phyloP scores from a whole-genome alignment of 1,139 yeast species.

The Arxiozyma slooffiae region DNA sequence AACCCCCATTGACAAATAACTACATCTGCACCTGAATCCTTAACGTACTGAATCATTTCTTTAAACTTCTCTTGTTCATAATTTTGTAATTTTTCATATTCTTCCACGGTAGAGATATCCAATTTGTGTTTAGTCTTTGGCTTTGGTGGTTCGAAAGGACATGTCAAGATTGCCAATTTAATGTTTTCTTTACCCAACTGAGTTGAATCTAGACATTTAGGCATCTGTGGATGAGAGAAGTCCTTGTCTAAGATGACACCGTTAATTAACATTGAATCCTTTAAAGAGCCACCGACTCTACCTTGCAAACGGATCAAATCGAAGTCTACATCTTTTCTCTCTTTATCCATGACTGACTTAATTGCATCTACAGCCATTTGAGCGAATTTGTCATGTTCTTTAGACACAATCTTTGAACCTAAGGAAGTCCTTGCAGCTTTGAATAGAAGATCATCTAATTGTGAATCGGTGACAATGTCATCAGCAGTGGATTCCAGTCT shows the following conservation, averaged over 20 bases:
- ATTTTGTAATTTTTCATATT: conserved; percentile 77
- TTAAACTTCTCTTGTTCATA: conserved; percentile 86
- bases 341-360: conserved; percentile 80
- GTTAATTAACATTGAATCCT: conserved; percentile 71
- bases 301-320: conserved; percentile 93
- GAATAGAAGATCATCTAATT: conserved; percentile 48
- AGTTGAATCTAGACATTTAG: conserved; percentile 45
- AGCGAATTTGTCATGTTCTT: conserved; percentile 87
- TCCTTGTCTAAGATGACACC: conserved; percentile 95
- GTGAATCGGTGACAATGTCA: conserved; percentile 31
- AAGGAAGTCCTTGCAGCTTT: conserved; percentile 91
- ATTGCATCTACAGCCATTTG: conserved; percentile 97
- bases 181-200: conserved; percentile 45
- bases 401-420: conserved; percentile 92
- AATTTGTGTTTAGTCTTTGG: conserved; percentile 97
- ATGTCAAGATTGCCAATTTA: conserved; percentile 86
- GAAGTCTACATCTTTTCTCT: conserved; percentile 90
- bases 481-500: conserved; percentile 66
- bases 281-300: conserved; percentile 88
- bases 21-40: conserved; percentile 85
- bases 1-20: conserved; percentile 99
- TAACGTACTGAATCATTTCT: conserved; percentile 82
- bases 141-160: conserved; percentile 99
- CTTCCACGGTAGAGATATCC: conserved; percentile 86
- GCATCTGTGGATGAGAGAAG: conserved; percentile 98